Percentiles rank a stretch among this genome's conserved stretches.
Conservation (phyloP, 2,329 filamentous ascomycete genomes). For the Sphaerulina musiva region DNA sequence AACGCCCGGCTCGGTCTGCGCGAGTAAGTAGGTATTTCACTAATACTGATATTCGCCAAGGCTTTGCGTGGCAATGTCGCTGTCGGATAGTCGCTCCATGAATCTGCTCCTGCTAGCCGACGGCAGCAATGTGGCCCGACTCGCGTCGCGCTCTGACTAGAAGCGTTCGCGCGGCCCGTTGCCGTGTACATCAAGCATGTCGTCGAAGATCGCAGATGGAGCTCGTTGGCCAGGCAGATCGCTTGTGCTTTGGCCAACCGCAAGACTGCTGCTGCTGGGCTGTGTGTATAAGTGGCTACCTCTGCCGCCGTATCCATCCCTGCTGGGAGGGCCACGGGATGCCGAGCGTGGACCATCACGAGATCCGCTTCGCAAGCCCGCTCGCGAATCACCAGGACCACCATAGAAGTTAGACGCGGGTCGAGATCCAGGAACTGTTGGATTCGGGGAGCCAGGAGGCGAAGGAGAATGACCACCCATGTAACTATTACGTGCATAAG, state of each 20-base stretch:
- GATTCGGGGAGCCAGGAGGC: constrained; percentile 26
- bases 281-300: constrained; percentile 26
- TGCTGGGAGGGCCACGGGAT: constrained; percentile 10
- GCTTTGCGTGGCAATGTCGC: not conserved
- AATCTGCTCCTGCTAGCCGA: constrained; percentile 8
- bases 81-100: constrained; percentile 2
- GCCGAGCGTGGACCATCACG: constrained; percentile 3
- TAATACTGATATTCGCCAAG: not conserved
- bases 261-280: constrained; percentile 35
- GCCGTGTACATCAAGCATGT: constrained; percentile 72
- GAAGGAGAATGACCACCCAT: constrained; percentile 18
- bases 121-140: constrained; percentile 2
- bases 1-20: not conserved
- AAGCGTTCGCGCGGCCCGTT: constrained; percentile 26
- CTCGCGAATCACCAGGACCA: constrained; percentile 10
- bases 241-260: constrained; percentile 39
- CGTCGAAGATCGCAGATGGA: constrained; percentile 84
- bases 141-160: constrained; percentile 8
- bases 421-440: constrained; percentile 13
- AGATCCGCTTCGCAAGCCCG: constrained; percentile 10
- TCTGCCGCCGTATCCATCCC: constrained; percentile 8
- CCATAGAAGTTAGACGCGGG: constrained; percentile 17
- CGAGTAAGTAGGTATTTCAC: not conserved
- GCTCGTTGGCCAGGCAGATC: constrained; percentile 62
- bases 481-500: constrained; percentile 27